Conservation (phyloP, 192 early-diverging fungal genomes). For the Coemansia reversa region DNA sequence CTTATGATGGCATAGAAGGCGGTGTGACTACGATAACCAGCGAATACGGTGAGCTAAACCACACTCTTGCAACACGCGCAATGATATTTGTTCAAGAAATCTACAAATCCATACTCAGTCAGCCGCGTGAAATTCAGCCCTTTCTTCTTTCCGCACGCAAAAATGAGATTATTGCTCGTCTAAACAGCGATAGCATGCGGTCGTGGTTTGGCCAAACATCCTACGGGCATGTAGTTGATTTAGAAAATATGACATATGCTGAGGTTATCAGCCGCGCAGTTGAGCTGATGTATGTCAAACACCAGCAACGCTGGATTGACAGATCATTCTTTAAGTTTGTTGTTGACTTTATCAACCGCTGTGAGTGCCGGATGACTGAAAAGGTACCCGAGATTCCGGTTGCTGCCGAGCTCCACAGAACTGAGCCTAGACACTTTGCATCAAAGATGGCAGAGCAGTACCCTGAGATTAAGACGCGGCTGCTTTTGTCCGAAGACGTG, state of each 20-base stretch:
- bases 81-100: conserved; percentile 77
- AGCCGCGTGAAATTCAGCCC: conserved; percentile 79
- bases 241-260: conserved; percentile 91
- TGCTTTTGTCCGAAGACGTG: conserved; percentile 30
- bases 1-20: conserved; percentile 73
- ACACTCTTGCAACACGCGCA: conserved; percentile 86
- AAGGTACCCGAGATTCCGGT: neutral
- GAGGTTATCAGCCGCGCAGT: conserved; percentile 79
- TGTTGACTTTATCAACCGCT: conserved; percentile 77
- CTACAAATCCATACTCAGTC: conserved; percentile 73
- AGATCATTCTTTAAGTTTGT: conserved; percentile 66
- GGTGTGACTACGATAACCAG: conserved; percentile 86
- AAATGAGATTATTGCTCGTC: conserved; percentile 80
- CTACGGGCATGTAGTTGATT: conserved; percentile 67
- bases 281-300: conserved; percentile 71
- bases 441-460: conserved; percentile 1
- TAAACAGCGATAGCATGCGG: conserved; percentile 88
- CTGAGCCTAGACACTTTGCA: conserved; percentile 24
- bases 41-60: conserved; percentile 91
- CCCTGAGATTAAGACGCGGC: conserved; percentile 5
- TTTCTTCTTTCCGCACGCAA: conserved; percentile 64
- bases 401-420: neutral
- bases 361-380: conserved; percentile 78
- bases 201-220: conserved; percentile 89
- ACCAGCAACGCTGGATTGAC: conserved; percentile 79